Percentiles rank a stretch among this genome's conserved stretches.
Evolutionary conservation across 192 early-diverging fungal species (phyloP).

Genomic region (Mortierella alpina): DNA sequence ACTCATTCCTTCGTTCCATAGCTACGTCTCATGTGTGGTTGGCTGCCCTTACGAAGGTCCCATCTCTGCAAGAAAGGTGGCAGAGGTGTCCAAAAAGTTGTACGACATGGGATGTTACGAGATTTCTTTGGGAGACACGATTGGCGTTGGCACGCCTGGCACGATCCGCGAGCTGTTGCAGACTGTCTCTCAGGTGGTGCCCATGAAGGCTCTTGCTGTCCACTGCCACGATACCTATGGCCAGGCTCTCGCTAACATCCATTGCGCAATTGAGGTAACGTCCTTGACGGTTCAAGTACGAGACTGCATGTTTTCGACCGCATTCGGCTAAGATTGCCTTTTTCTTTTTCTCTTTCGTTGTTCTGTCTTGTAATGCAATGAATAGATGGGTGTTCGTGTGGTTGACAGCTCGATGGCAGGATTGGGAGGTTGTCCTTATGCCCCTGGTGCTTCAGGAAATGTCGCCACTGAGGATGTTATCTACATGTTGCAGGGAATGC

Average conservation of each 20-base stretch:
- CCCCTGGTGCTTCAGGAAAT: conserved; percentile 95
- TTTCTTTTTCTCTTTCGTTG: neutral
- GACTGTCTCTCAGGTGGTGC: conserved; percentile 74
- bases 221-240: conserved; percentile 99
- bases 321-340: neutral
- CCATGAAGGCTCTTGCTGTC: conserved; percentile 82
- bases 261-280: conserved; percentile 74
- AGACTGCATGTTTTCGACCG: neutral
- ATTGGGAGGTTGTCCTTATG: conserved; percentile 94
- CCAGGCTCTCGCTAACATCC: conserved; percentile 94
- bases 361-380: neutral
- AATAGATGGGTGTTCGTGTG: conserved; percentile 84
- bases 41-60: conserved; percentile 95
- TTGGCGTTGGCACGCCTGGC: conserved; percentile 87
- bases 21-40: conserved; percentile 91
- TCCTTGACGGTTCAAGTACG: neutral
- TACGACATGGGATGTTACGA: conserved; percentile 96
- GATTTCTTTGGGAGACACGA: conserved; percentile 96
- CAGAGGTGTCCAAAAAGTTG: conserved; percentile 76
- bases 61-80: conserved; percentile 76
- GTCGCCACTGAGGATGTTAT: conserved; percentile 97
- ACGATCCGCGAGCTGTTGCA: conserved; percentile 70
- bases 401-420: conserved; percentile 95
- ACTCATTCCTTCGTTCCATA: conserved; percentile 32
- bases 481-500: conserved; percentile 89